Evolutionary conservation across 2,329 filamentous ascomycete species (phyloP).

Genomic region (Dothiorella sarmentorum): DNA sequence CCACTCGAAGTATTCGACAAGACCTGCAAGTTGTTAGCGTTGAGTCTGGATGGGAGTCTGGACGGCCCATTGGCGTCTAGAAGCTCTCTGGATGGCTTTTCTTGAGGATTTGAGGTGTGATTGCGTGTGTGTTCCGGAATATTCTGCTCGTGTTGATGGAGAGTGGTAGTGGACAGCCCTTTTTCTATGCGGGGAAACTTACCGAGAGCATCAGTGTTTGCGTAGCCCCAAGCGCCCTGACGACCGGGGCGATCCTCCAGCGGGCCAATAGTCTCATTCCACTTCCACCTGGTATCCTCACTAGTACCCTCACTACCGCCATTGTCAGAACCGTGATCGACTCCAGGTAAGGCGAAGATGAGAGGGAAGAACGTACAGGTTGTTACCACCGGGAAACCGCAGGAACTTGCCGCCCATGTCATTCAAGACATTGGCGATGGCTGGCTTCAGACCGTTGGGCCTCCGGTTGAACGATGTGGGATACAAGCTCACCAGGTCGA

Average conservation of each 20-base stretch:
- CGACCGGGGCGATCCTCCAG: conserved; percentile 54
- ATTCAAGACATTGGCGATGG: conserved; percentile 11
- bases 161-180: too few species aligned
- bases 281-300: conserved; percentile 44
- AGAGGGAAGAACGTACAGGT: conserved; percentile 36
- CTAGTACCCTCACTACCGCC: conserved; percentile 35
- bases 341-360: not conserved
- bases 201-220: conserved; percentile 59
- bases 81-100: too few species aligned
- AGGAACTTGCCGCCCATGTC: conserved; percentile 45
- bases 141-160: too few species aligned
- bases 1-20: conserved; percentile 61
- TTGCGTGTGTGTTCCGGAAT: too few species aligned
- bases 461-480: conserved; percentile 18
- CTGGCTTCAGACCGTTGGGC: conserved; percentile 11
- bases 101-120: too few species aligned
- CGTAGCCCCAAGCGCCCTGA: conserved; percentile 56
- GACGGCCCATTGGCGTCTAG: too few species aligned
- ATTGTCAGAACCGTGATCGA: not conserved
- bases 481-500: conserved; percentile 18
- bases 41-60: too few species aligned
- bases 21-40: too few species aligned
- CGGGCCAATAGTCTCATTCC: conserved; percentile 53
- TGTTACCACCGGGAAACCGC: conserved; percentile 61
- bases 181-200: too few species aligned